Percentiles rank a stretch among this genome's conserved stretches.
Conservation (phyloP, 495 filamentous ascomycete species). For the Hyphodiscus hymeniophilus region DNA sequence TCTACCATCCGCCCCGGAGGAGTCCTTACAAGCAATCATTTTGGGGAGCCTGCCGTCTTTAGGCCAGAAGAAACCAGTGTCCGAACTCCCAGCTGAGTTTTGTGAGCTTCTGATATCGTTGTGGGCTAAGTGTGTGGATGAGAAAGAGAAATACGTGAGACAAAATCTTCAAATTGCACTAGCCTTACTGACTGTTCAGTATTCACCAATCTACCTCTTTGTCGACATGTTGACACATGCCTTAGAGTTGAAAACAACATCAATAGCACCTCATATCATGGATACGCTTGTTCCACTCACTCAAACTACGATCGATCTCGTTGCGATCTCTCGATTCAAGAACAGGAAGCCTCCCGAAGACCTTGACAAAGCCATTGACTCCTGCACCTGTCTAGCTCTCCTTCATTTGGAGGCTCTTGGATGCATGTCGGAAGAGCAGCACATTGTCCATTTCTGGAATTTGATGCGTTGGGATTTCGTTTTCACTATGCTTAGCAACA, state of each 20-base stretch:
- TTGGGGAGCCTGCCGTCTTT: slow-evolving; percentile 16
- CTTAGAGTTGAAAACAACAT: slow-evolving; percentile 19
- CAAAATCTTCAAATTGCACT: neutral
- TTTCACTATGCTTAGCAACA: slow-evolving; percentile 15
- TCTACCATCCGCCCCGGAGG: slow-evolving; percentile 16
- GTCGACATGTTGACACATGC: slow-evolving; percentile 19
- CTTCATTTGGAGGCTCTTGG: slow-evolving; percentile 19
- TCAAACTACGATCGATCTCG: slow-evolving; percentile 18
- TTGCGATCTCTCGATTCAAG: slow-evolving; percentile 19
- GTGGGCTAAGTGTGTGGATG: slow-evolving; percentile 19
- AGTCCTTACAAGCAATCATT: slow-evolving; percentile 20
- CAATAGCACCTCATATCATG: slow-evolving; percentile 16
- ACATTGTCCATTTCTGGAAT: slow-evolving; percentile 21
- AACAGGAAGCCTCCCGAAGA: neutral
- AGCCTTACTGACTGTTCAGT: slow-evolving; percentile 6
- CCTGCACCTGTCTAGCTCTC: slow-evolving; percentile 15
- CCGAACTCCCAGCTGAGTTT: slow-evolving; percentile 18
- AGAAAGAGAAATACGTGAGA: slow-evolving; percentile 21
- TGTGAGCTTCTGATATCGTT: slow-evolving; percentile 21
- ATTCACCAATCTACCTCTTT: slow-evolving; percentile 18
- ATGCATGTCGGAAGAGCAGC: slow-evolving; percentile 12
- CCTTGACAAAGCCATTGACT: slow-evolving; percentile 15
- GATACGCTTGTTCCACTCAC: slow-evolving; percentile 16
- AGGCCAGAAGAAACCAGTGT: slow-evolving; percentile 11
- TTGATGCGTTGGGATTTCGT: slow-evolving; percentile 20